Conservation (phyloP, 1,284 basidiomycete species). For the Rhizoctonia solani region DNA sequence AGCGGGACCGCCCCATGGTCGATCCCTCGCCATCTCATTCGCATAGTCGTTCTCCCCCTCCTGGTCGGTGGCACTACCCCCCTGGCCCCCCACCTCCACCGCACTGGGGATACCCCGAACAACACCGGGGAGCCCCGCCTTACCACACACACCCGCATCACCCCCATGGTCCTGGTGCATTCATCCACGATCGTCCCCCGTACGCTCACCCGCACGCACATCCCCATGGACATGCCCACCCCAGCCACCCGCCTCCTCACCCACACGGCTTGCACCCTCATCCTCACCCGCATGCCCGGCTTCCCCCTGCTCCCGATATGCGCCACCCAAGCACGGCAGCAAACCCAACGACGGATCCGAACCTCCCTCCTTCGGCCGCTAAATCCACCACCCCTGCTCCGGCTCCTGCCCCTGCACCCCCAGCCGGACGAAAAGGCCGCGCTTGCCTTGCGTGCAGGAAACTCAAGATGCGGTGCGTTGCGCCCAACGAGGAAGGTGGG, state of each 20-base stretch:
- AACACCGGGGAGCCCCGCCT: slow-evolving; percentile 7
- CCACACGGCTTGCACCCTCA: slow-evolving; percentile 33
- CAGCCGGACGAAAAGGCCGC: slow-evolving; percentile 37
- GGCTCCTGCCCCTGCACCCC: slow-evolving; percentile 33
- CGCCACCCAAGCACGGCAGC: slow-evolving; percentile 34
- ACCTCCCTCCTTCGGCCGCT: slow-evolving; percentile 34
- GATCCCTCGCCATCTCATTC: neutral
- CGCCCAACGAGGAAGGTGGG: slow-evolving; percentile 15
- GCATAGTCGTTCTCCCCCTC: slow-evolving; percentile 1
- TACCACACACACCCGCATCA: neutral
- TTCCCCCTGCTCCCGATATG: slow-evolving; percentile 37
- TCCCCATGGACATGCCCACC: slow-evolving; percentile 16
- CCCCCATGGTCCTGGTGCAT: neutral
- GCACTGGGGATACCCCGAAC: slow-evolving; percentile 13
- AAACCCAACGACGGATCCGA: slow-evolving; percentile 35
- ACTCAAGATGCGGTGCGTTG: slow-evolving; percentile 32
- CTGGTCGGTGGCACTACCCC: neutral
- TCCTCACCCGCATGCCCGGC: slow-evolving; percentile 32
- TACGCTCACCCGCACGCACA: slow-evolving; percentile 34
- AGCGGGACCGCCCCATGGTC: no score
- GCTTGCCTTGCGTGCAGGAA: slow-evolving; percentile 35
- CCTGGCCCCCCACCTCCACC: slow-evolving; percentile 7
- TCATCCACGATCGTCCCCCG: neutral
- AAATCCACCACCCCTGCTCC: slow-evolving; percentile 1
- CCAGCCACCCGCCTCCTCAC: slow-evolving; percentile 13